Evolutionary conservation across 345 rosid species (phyloP).

Genomic region (Trapa bicornis): DNA sequence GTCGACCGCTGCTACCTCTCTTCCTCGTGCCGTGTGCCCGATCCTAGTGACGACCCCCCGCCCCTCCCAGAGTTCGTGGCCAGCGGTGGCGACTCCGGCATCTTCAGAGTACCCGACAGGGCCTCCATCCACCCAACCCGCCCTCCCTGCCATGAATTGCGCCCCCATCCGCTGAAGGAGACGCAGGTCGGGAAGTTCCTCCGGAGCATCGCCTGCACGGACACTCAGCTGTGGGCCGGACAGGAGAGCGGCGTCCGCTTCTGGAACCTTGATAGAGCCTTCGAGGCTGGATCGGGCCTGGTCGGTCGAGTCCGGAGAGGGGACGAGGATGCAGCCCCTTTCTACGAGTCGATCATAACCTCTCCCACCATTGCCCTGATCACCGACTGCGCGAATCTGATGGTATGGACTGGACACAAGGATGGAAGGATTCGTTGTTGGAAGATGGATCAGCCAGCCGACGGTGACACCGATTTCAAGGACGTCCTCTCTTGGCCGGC

Average conservation of each 20-base stretch:
- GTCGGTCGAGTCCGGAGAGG: slow-evolving; percentile 67
- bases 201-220: slow-evolving; percentile 79
- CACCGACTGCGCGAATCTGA: slow-evolving; percentile 49
- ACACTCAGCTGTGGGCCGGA: slow-evolving; percentile 88
- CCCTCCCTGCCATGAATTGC: slow-evolving; percentile 71
- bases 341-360: slow-evolving; percentile 66
- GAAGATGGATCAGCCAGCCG: slow-evolving; percentile 55
- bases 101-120: slow-evolving; percentile 60
- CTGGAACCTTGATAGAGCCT: slow-evolving; percentile 60
- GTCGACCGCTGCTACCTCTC: slow-evolving; percentile 4
- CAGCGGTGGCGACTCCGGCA: slow-evolving; percentile 39
- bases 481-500: slow-evolving; percentile 98
- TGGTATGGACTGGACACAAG: slow-evolving; percentile 94
- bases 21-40: slow-evolving; percentile 2
- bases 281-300: slow-evolving; percentile 52
- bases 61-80: slow-evolving; percentile 62
- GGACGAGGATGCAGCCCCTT: slow-evolving; percentile 96
- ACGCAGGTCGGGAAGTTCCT: slow-evolving; percentile 84
- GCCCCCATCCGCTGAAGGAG: slow-evolving; percentile 93
- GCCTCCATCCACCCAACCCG: slow-evolving; percentile 72
- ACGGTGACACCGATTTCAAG: slow-evolving; percentile 41
- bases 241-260: slow-evolving; percentile 80
- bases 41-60: slow-evolving; percentile 21
- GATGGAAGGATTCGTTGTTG: slow-evolving; percentile 91
- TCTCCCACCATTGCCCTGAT: slow-evolving; percentile 73